phyloP scores from a whole-genome alignment of 257 asterid genomes.

The Nicotiana otophora region DNA sequence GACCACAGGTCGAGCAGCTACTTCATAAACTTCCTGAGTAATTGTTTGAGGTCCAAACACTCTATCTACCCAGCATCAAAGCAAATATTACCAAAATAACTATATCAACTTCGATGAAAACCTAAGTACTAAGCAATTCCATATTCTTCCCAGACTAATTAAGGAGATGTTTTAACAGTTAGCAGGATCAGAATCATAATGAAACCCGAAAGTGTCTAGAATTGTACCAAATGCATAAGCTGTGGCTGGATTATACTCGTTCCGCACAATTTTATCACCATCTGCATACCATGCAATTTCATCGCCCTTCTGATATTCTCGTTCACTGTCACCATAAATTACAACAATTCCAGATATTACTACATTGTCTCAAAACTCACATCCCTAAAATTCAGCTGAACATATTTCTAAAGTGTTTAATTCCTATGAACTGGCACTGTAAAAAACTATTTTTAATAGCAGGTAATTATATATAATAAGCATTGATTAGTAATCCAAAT shows the following conservation, averaged over 20 bases:
- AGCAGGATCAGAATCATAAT: neutral
- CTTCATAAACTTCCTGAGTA: slow-evolving; percentile 91
- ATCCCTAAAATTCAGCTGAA: neutral
- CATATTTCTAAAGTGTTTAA: neutral
- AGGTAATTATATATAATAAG: too few relatives aligned
- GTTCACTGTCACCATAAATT: slow-evolving; percentile 48
- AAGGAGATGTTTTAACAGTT: neutral
- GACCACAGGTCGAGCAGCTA: slow-evolving; percentile 95
- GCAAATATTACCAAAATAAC: slow-evolving; percentile 7
- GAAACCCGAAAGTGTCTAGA: neutral
- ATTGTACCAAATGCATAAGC: slow-evolving; percentile 87
- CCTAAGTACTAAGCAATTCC: neutral
- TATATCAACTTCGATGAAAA: neutral
- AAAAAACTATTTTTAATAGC: too few relatives aligned
- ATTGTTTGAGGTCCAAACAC: slow-evolving; percentile 78
- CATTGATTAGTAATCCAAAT: too few relatives aligned
- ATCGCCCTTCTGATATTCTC: slow-evolving; percentile 93
- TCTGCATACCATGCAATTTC: slow-evolving; percentile 94
- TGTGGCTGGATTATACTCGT: slow-evolving; percentile 79
- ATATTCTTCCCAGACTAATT: neutral
- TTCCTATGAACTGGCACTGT: neutral
- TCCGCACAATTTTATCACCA: slow-evolving; percentile 73
- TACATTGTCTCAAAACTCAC: neutral
- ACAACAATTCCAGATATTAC: slow-evolving; percentile 1
- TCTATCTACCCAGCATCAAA: slow-evolving; percentile 49